Evolutionary conservation across 208 protist genomes (phyloP).

Genomic region (Trypanosoma melophagium): DNA sequence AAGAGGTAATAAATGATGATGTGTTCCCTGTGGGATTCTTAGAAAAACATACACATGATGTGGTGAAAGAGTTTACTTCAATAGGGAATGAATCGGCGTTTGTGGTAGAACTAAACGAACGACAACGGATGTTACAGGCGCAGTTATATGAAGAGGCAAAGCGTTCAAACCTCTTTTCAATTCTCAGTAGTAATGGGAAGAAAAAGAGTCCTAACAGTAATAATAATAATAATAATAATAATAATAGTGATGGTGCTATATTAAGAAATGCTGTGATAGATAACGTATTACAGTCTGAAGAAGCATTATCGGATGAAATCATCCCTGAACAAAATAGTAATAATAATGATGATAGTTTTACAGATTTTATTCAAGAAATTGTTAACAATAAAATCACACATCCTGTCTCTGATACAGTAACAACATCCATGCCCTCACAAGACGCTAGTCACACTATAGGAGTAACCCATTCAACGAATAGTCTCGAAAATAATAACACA

Average conservation of each 20-base stretch:
- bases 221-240: not conserved
- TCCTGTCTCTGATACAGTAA: not conserved
- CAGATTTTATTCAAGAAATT: not conserved
- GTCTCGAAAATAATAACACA: not conserved
- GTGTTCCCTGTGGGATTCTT: too few species aligned
- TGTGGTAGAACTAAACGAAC: conserved; percentile 17
- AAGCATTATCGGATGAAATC: not conserved
- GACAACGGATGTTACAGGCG: conserved; percentile 19
- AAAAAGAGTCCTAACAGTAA: not conserved
- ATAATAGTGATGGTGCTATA: not conserved
- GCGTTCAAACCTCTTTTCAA: conserved; percentile 8
- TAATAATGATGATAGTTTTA: conserved; percentile 1
- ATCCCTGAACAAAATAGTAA: not conserved
- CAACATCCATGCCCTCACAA: not conserved
- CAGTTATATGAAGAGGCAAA: conserved; percentile 26
- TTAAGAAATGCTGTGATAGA: not conserved
- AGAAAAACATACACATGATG: too few species aligned
- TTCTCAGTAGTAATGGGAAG: too few species aligned
- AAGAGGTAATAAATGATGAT: not conserved
- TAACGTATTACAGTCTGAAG: too few species aligned
- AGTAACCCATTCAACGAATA: not conserved
- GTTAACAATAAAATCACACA: not conserved
- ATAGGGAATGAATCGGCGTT: not conserved
- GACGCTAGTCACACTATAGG: not conserved
- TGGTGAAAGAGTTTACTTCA: not conserved